Conservation (phyloP, 2,329 filamentous ascomycete species). For the Cryphonectria naterciae region DNA sequence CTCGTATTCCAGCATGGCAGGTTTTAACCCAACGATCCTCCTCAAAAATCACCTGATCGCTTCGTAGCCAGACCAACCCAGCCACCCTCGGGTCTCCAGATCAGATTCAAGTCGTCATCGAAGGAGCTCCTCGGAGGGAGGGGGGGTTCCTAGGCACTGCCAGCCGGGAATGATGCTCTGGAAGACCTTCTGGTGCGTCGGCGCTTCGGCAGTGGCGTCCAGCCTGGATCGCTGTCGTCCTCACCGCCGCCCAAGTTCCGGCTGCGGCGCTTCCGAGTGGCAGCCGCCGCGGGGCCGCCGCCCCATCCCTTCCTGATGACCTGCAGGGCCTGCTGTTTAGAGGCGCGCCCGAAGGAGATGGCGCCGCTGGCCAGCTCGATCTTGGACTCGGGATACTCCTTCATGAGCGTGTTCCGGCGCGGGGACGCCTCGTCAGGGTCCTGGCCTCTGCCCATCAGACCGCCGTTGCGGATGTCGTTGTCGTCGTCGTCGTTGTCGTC, state of each 20-base stretch:
- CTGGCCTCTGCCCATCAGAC: neutral
- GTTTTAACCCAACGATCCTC: neutral
- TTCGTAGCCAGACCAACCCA: neutral
- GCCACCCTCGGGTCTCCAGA: neutral
- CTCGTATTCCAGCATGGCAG: neutral
- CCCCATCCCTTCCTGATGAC: slow-evolving; percentile 19
- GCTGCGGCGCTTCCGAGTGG: neutral
- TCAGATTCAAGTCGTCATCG: neutral
- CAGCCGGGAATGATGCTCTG: neutral
- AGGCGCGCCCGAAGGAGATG: neutral
- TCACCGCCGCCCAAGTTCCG: neutral
- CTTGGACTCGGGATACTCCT: neutral
- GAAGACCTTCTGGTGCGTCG: neutral
- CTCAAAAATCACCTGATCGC: neutral
- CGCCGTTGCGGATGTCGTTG: neutral
- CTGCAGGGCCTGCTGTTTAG: too few species aligned
- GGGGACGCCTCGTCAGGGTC: neutral
- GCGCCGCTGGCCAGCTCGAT: neutral
- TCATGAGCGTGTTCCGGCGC: neutral
- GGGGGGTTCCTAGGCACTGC: neutral
- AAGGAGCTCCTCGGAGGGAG: neutral
- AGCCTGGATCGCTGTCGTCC: neutral
- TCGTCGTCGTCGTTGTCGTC: neutral
- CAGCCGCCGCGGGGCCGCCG: neutral
- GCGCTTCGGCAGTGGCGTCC: neutral